Base-by-base conservation (phyloP, 148 eudicot species). In the Fagopyrum homotropicum region DNA sequence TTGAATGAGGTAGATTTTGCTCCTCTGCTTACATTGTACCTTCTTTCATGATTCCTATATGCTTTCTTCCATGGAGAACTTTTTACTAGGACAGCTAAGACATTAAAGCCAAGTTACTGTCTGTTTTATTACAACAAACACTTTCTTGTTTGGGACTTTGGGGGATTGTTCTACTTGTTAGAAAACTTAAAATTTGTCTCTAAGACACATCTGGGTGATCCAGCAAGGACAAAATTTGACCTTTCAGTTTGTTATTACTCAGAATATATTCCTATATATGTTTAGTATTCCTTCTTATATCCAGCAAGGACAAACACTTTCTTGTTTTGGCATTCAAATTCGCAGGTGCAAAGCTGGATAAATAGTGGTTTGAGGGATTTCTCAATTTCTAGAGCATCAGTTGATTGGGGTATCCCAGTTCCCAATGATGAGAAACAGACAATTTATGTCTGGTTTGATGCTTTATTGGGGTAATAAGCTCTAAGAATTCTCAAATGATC, bases 401-500 rank as follows among this genome's bases (percentile, higher is more conserved):
- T 84, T 60, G 85, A 84, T 57, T 84, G 87, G 87, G 87, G 87
- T 49, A 82, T 84, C 75, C 81, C 73, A 64, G 85, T 84, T 75
- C 87, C 87, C 30, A 74, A 76, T 60, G 87, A 84, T 75, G 72
- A 69, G 47, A 80, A 75, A 7, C 87, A 84, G 78, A 84, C 87
- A 59, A 84, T 84, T 59, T 84, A 89, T 78, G 90, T 89, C 5
- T 86, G 90, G 91, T 87, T 89, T 87, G 90, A 88, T 88, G 92
- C 93, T 77, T 79, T 88, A 59, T 79, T 89, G 80, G 87, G 90
- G 88, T 88, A 87, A 78, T 49, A 51, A 72, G 26, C 61, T 50
- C 72, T 64, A 66, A 12, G n/a, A 66, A 15, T 40, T 35, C 35
- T 14, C 8, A 66, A 35, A 30, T n/a, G 45, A 45, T 72, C 35